phyloP scores from a whole-genome alignment of 1,284 basidiomycete species.

The Irpex lacteus region DNA sequence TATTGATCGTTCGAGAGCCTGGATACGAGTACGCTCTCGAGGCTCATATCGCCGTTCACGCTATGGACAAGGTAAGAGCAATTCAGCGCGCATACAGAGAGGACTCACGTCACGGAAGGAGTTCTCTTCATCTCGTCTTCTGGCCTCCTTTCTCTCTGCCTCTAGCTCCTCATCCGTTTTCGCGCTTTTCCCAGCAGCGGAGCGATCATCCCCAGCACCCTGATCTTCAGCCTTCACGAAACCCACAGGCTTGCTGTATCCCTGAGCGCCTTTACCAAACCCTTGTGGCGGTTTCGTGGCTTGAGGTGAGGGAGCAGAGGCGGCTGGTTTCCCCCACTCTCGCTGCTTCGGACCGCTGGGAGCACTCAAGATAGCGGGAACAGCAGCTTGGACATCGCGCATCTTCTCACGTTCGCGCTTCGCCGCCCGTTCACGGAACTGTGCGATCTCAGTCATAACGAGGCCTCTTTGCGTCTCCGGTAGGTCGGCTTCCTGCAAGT shows the following conservation, averaged over 20 bases:
- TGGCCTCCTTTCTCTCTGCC: constrained; percentile 68
- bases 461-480: constrained; percentile 94
- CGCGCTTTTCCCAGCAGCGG: constrained; percentile 38
- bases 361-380: constrained; percentile 40
- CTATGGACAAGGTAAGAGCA: constrained; percentile 33
- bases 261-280: constrained; percentile 66
- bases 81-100: background rate
- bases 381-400: constrained; percentile 63
- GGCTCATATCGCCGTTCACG: constrained; percentile 81
- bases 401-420: constrained; percentile 85
- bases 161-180: constrained; percentile 88
- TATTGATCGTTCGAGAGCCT: constrained; percentile 72
- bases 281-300: constrained; percentile 35
- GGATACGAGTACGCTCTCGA: constrained; percentile 74
- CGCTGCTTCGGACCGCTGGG: constrained; percentile 73
- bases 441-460: constrained; percentile 92
- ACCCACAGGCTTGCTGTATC: constrained; percentile 72
- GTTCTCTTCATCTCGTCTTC: constrained; percentile 74
- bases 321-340: constrained; percentile 70
- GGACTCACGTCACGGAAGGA: constrained; percentile 80
- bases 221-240: constrained; percentile 73
- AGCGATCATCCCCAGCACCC: constrained; percentile 19
- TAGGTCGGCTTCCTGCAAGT: constrained; percentile 91
- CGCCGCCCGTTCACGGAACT: constrained; percentile 86
- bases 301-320: constrained; percentile 22